These are phyloP conservation scores for Neofusicoccum sp. DNA, from an alignment of 2,329 filamentous ascomycete species.

Conservation along the genomic window DNA sequence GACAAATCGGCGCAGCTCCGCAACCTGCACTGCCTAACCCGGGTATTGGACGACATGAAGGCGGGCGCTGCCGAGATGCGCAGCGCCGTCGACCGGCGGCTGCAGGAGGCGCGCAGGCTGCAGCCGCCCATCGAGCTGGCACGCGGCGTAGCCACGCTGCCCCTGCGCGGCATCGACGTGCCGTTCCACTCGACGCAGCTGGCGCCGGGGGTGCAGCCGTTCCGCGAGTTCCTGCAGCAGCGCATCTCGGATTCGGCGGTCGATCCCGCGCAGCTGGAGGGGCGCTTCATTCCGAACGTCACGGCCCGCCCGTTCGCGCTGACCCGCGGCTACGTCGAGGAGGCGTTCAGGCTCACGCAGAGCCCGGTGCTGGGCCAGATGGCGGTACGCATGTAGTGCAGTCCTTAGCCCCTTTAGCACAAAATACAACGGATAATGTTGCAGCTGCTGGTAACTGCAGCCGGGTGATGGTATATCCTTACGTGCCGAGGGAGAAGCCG, in stretches of 20 bases:
- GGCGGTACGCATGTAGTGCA: too few species aligned
- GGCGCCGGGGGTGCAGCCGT: conserved; percentile 27
- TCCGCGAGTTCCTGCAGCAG: conserved; percentile 28
- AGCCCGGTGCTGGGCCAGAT: background rate
- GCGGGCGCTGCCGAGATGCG: too few species aligned
- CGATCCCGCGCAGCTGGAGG: conserved; percentile 28
- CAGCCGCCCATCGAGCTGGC: conserved; percentile 4
- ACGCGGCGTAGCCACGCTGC: conserved; percentile 30
- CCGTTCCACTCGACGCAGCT: conserved; percentile 34
- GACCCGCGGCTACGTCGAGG: background rate
- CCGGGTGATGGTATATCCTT: too few species aligned
- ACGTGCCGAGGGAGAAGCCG: too few species aligned
- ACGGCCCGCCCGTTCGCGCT: conserved; percentile 34
- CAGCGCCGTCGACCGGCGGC: too few species aligned
- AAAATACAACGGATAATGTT: too few species aligned
- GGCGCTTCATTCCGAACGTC: conserved; percentile 37
- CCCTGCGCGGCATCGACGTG: conserved; percentile 33
- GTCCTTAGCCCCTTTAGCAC: too few species aligned
- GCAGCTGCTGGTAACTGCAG: too few species aligned
- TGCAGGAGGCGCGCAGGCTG: too few species aligned
- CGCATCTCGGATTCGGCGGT: conserved; percentile 27
- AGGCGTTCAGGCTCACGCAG: background rate
- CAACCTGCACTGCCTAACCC: too few species aligned
- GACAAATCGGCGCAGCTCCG: too few species aligned
- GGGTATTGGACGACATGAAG: too few species aligned